These are phyloP conservation scores for Inosperma sp. DNA, from an alignment of 768 basidiomycete genomes.

Conservation along the genomic window DNA sequence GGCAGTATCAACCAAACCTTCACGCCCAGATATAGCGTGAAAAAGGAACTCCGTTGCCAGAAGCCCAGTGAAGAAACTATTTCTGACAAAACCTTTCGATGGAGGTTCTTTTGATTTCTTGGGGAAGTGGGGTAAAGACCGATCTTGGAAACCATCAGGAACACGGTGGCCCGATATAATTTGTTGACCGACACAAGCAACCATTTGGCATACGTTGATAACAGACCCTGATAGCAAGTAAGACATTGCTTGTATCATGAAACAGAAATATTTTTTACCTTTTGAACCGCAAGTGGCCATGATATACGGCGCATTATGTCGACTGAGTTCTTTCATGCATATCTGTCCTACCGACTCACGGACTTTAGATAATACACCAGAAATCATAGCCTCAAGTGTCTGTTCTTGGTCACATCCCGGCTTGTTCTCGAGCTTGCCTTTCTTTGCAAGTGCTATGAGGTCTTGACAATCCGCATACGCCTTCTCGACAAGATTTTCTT, in stretches of 20 bases:
- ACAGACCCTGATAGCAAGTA: conserved; percentile 64
- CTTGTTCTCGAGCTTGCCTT: conserved; percentile 90
- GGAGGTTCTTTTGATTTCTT: conserved; percentile 96
- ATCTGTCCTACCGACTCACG: conserved; percentile 95
- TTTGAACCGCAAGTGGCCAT: conserved; percentile 99
- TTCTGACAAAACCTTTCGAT: conserved; percentile 96
- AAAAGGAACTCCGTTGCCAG: conserved; percentile 95
- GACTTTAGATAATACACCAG: conserved; percentile 88
- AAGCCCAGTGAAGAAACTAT: conserved; percentile 93
- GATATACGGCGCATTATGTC: conserved; percentile 94
- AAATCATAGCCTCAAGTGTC: conserved; percentile 95
- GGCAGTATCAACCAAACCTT: conserved; percentile 97
- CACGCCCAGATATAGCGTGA: conserved; percentile 97
- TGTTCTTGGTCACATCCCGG: conserved; percentile 98
- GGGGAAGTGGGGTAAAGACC: conserved; percentile 96
- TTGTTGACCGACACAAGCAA: conserved; percentile 99
- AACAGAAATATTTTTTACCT: conserved; percentile 44
- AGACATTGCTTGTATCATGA: neutral
- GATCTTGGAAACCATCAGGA: conserved; percentile 97
- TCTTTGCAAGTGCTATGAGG: conserved; percentile 85
- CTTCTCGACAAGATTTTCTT: conserved; percentile 79
- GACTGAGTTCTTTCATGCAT: conserved; percentile 96
- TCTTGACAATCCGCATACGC: conserved; percentile 87
- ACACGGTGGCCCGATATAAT: conserved; percentile 98
- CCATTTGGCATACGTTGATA: conserved; percentile 99